Base-by-base conservation (phyloP, 495 filamentous ascomycete genomes). In the Neurospora sublineolata region DNA sequence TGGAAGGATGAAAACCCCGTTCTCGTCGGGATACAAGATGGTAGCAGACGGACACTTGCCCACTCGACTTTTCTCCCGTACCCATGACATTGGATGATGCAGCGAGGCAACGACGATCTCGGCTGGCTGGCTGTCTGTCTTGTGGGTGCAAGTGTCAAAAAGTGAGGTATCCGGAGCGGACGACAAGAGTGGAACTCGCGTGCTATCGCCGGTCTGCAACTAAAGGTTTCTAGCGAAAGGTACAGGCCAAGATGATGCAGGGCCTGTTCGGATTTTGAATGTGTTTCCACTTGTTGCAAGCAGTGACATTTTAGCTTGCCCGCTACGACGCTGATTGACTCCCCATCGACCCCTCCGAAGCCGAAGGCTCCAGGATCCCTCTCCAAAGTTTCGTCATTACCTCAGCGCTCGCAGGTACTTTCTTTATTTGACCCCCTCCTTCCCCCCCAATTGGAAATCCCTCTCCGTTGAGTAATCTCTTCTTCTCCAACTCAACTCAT, bases 301-400 rank as follows among this genome's bases (percentile, higher is more conserved):
- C 37, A 38, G 69, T 40, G 39, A 33, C 73, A 69, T 60, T 71
- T 39, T 68, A 67, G 71, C 67, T 71, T 75, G 64, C 23, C 69
- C 52, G 14, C 52, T 60, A 33, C 52, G 27, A 60, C 52, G 52
- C 52, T 60, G 52, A 60, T 60, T 60, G 52, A 42, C 68, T 71
- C 68, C 60, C 72, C 39, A 72, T 73, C 69, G 60, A 71, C 74
- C 76, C 78, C 77, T 78, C 75, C 75, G 77, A 75, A 70, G 64
- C 72, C 73, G 69, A 74, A 68, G 69, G 68, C 70, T 71, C 67
- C 52, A 71, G 72, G 46, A 68, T n/a, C 46, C 71, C 68, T 74
- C 72, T 74, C 71, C 73, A 79, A 78, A 77, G 75, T 80, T 79
- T 80, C 77, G 76, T 79, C 77, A 79, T 76, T 73, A 60, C 52